Evolutionary conservation across 306 rosid species (phyloP), one percentile per base, ranked within the genome.

Genomic region (Mimosa pudica): DNA sequence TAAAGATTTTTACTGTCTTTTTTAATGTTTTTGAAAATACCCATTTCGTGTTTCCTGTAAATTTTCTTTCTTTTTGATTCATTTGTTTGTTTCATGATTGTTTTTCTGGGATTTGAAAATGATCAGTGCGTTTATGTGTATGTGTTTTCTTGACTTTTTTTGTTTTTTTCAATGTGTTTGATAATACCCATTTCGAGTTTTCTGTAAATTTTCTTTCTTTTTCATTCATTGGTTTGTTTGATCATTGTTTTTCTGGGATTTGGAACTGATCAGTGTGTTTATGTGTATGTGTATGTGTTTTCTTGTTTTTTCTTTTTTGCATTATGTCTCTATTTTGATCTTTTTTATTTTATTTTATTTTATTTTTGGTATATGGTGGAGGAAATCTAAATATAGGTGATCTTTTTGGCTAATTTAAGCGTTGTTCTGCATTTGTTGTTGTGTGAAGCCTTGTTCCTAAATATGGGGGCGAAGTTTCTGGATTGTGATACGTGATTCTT

Each of bases 401-500:
- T 72, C 48, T 60, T 17, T 38, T 80, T 57, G 73, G 52, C 70
- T 73, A 74, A 76, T 73, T 80, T 86, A 62, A 89, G 71, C 82
- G 87, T 82, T 73, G 70, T 79, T 86, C 46, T 70, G 72, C 38
- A 60, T 36, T 64, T 64, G 77, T 65, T 75, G 85, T 68, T 62
- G 76, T 81, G 77, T 75, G 41, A 62, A 71, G 71, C 73, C 16
- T 61, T 61, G n/a, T 71, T 73, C 85, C 90, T 86, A 90, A 61
- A 88, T 88, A 76, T 83, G 84, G 75, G 94, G 89, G 76, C 47
- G 85, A 82, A 4, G 80, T 84, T 1, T 58, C 76, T 74, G 86
- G 86, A 81, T 72, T 65, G 71, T 51, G 82, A 86, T 83, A 41
- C 81, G 74, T 67, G 38, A 16, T 20, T 61, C 64, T 65, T 70